Conservation (phyloP, 2,329 filamentous ascomycete genomes). For the Cyanodermella asteris region DNA sequence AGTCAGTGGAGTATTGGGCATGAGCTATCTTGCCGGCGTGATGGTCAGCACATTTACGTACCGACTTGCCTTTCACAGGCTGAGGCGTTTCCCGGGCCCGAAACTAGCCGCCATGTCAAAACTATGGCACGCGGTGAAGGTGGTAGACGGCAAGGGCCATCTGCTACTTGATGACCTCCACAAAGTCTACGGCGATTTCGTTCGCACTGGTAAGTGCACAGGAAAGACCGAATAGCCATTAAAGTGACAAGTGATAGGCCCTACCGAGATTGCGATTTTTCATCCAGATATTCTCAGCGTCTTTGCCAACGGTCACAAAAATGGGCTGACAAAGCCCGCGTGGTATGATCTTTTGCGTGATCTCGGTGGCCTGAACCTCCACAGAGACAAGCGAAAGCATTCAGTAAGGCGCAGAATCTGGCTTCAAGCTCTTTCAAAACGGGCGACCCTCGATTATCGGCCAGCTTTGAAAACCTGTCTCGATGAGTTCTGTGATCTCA, state of each 20-base stretch:
- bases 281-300: constrained; percentile 2
- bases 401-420: constrained; percentile 4
- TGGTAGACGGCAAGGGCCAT: background rate
- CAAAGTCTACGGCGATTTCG: constrained; percentile 10
- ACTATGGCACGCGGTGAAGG: constrained; percentile 1
- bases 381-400: background rate
- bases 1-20: too few species aligned
- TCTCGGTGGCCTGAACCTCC: constrained; percentile 13
- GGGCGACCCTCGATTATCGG: too few species aligned
- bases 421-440: constrained; percentile 9
- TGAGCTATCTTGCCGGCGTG: too few species aligned
- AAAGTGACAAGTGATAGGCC: too few species aligned
- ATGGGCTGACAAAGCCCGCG: constrained; percentile 6
- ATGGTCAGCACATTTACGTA: constrained; percentile 2
- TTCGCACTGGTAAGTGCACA: constrained; percentile 9
- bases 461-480: constrained; percentile 7
- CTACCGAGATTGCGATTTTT: constrained; percentile 8
- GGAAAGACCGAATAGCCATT: too few species aligned
- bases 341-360: constrained; percentile 2
- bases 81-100: constrained; percentile 3
- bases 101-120: background rate
- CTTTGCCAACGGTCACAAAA: background rate
- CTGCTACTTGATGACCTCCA: constrained; percentile 8
- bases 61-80: constrained; percentile 2
- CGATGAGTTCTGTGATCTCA: too few species aligned